phyloP scores from a whole-genome alignment of 805 yeast genomes.

The Priceomyces castillae region DNA sequence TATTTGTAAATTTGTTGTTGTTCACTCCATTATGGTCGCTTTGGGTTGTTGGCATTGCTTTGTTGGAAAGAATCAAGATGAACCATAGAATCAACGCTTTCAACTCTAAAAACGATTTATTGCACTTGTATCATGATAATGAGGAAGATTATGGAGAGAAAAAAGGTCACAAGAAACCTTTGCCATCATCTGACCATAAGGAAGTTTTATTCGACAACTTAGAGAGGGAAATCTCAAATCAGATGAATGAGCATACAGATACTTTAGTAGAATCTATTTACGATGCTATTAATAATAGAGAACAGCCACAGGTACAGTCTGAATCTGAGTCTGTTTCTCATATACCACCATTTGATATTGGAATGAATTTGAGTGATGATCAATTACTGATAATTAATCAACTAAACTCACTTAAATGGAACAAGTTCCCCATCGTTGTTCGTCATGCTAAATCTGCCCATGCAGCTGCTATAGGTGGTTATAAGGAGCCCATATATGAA shows the following conservation, averaged over 20 bases:
- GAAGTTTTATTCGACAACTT: constrained; percentile 9
- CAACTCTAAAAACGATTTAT: constrained; percentile 26
- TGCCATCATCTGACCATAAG: background rate
- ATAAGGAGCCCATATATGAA: constrained; percentile 46
- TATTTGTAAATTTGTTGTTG: constrained; percentile 44
- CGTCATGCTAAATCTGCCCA: constrained; percentile 67
- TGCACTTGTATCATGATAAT: constrained; percentile 24
- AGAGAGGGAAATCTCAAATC: constrained; percentile 19
- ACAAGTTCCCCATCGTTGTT: constrained; percentile 68
- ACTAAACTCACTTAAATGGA: constrained; percentile 64
- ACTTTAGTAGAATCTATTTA: constrained; percentile 61
- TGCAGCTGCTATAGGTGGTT: constrained; percentile 76
- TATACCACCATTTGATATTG: constrained; percentile 17
- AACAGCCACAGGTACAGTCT: background rate
- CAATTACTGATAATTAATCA: constrained; percentile 54
- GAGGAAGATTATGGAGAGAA: constrained; percentile 9
- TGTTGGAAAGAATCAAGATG: constrained; percentile 35
- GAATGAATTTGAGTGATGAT: constrained; percentile 34
- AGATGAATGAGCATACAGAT: constrained; percentile 60
- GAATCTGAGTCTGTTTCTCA: background rate
- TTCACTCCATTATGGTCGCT: constrained; percentile 63
- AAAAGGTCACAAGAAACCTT: background rate
- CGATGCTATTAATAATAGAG: constrained; percentile 46
- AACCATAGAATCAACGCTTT: constrained; percentile 27
- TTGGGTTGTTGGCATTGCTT: constrained; percentile 48